phyloP scores from a whole-genome alignment of 1,284 basidiomycete genomes.

The Trichosporon sp. region DNA sequence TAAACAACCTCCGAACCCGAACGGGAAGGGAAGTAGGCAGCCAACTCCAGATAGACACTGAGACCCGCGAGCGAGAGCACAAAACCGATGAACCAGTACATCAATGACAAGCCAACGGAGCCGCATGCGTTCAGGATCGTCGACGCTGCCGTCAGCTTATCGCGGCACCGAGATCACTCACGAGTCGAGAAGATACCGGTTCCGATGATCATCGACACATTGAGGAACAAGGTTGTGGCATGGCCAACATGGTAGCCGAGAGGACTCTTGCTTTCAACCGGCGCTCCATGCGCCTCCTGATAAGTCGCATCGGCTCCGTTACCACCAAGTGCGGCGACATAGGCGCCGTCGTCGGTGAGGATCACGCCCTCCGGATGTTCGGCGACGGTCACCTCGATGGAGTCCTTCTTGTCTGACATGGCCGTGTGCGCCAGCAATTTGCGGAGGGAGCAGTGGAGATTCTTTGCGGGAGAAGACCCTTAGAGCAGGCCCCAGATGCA shows the following conservation, averaged over 20 bases:
- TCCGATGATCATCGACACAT: constrained; percentile 25
- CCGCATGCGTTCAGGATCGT: constrained; percentile 19
- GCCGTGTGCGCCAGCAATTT: background rate
- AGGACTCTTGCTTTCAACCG: constrained; percentile 21
- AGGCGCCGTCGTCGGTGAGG: background rate
- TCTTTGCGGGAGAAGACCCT: background rate
- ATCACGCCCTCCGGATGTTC: background rate
- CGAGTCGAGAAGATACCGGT: constrained; percentile 29
- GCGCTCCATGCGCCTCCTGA: constrained; percentile 23
- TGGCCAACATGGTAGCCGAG: constrained; percentile 24
- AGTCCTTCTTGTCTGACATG: background rate
- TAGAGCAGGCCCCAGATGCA: background rate
- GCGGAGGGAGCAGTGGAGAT: too few species aligned
- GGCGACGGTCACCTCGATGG: background rate
- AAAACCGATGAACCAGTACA: constrained; percentile 28
- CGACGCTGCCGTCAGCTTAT: constrained; percentile 10
- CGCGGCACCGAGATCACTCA: too few species aligned
- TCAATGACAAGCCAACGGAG: constrained; percentile 23
- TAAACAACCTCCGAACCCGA: constrained; percentile 29
- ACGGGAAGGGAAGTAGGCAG: constrained; percentile 28
- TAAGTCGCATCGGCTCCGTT: constrained; percentile 16
- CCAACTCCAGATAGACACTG: constrained; percentile 28
- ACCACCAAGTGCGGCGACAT: constrained; percentile 14
- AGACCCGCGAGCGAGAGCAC: constrained; percentile 23
- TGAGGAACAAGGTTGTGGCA: constrained; percentile 22